Evolutionary conservation across 345 rosid genomes (phyloP).

Genomic region (Linum usitatissimum): DNA sequence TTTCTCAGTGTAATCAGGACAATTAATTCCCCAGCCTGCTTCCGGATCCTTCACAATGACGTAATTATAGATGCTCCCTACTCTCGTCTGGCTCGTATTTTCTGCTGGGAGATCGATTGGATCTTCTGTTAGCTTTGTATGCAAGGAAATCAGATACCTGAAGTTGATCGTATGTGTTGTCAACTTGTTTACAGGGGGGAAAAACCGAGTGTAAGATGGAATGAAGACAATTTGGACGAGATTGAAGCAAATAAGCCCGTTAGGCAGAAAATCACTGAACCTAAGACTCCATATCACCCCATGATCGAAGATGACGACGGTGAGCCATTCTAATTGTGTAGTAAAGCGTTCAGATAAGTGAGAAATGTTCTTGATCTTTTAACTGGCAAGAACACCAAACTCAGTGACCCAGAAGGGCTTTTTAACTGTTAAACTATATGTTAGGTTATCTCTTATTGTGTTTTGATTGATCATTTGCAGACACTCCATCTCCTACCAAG

Average conservation of each 20-base stretch:
- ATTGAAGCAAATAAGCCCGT: constrained; percentile 94
- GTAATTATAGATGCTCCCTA: not conserved
- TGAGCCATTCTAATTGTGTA: constrained; percentile 13
- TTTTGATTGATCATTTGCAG: constrained; percentile 22
- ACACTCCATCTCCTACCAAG: constrained; percentile 49
- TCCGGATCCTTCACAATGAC: not conserved
- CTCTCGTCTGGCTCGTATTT: not conserved
- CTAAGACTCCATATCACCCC: constrained; percentile 93
- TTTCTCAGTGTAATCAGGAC: not conserved
- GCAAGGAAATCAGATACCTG: not conserved
- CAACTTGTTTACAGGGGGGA: constrained; percentile 14
- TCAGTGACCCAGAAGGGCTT: no score
- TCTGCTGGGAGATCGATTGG: not conserved
- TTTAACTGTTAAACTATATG: no score
- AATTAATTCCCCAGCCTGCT: not conserved
- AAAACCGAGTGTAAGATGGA: constrained; percentile 74
- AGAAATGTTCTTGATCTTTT: not conserved
- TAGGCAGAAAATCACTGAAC: constrained; percentile 96
- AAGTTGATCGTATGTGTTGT: not conserved
- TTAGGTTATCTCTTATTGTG: no score
- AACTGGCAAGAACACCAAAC: not conserved
- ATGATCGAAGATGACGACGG: constrained; percentile 79
- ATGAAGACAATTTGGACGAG: constrained; percentile 76
- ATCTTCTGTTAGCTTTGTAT: no score
- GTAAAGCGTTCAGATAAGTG: not conserved